Conservation (phyloP, 768 basidiomycete species). For the Lentinula sp. region DNA sequence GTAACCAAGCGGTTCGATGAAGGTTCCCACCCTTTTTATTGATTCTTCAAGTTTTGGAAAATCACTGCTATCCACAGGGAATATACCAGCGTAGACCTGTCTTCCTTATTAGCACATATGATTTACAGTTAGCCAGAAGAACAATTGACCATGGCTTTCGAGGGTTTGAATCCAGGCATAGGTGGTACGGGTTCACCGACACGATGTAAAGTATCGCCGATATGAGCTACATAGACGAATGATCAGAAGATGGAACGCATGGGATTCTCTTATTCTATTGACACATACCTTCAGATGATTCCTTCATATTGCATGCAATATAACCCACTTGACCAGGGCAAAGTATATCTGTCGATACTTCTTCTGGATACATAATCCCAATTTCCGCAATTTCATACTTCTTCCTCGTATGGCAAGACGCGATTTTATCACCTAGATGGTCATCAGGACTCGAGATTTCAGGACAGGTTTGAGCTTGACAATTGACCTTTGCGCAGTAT, state of each 20-base stretch:
- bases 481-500: slow-evolving; percentile 69
- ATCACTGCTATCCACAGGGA: slow-evolving; percentile 86
- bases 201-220: slow-evolving; percentile 89
- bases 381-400: slow-evolving; percentile 86
- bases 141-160: slow-evolving; percentile 83
- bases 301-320: slow-evolving; percentile 96
- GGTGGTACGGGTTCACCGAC: slow-evolving; percentile 71
- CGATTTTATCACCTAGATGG: slow-evolving; percentile 80
- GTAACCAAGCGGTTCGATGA: slow-evolving; percentile 5
- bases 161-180: slow-evolving; percentile 86
- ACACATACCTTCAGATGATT: slow-evolving; percentile 77
- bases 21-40: slow-evolving; percentile 68
- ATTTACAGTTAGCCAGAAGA: neutral
- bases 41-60: slow-evolving; percentile 96
- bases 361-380: slow-evolving; percentile 87
- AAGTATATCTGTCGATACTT: slow-evolving; percentile 63
- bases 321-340: slow-evolving; percentile 83
- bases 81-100: slow-evolving; percentile 92
- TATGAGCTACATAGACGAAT: slow-evolving; percentile 54
- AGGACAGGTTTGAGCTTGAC: neutral
- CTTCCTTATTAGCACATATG: slow-evolving; percentile 5
- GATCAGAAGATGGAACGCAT: neutral
- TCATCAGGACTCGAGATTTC: neutral
- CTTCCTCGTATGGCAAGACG: slow-evolving; percentile 77
- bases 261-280: neutral